Conservation (phyloP, 2,329 filamentous ascomycete genomes). For the Penicillium sclerotiorum region DNA sequence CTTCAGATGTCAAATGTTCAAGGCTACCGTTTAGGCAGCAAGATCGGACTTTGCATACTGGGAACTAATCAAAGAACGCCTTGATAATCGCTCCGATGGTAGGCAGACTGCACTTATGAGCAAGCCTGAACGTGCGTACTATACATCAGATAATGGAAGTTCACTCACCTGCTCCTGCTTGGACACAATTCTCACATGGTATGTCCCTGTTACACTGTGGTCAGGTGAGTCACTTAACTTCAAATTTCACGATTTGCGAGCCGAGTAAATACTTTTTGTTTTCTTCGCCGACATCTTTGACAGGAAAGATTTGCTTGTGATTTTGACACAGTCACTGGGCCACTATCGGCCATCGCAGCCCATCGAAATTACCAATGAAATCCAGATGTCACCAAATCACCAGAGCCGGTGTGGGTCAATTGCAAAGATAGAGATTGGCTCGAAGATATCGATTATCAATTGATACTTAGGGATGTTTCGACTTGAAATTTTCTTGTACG, state of each 20-base stretch:
- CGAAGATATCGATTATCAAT: no score
- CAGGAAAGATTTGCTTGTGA: not conserved
- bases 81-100: not conserved
- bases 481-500: no score
- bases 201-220: not conserved
- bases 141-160: no score
- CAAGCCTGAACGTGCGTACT: not conserved
- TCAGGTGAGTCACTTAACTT: not conserved
- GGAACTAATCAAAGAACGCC: not conserved
- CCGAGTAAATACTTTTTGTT: conserved; percentile 1
- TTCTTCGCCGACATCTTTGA: conserved; percentile 1
- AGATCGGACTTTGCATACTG: no score
- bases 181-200: not conserved
- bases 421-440: no score
- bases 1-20: no score
- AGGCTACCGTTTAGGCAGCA: no score
- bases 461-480: no score
- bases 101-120: not conserved
- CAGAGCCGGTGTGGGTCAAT: no score
- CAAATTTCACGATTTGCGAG: not conserved
- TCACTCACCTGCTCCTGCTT: not conserved
- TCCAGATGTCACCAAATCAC: no score
- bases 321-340: not conserved
- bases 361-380: no score
- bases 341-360: not conserved